These are phyloP conservation scores for Beauveria sp. DNA, from an alignment of 2,329 filamentous ascomycete genomes.

Conservation along the genomic window DNA sequence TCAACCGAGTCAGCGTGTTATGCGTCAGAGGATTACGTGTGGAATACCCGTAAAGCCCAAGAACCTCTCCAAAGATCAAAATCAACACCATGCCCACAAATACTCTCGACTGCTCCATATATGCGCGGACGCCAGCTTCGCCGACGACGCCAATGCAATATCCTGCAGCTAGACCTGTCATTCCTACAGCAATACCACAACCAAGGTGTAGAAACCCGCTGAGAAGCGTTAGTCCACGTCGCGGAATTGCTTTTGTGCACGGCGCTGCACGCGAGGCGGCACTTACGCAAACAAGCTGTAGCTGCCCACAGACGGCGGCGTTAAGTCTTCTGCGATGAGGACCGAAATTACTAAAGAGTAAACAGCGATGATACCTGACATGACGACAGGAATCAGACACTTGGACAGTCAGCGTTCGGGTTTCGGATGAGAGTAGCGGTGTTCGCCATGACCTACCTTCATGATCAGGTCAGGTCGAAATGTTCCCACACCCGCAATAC, in stretches of 20 bases:
- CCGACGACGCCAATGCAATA: constrained; percentile 96
- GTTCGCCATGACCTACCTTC: constrained; percentile 53
- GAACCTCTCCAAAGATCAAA: constrained; percentile 94
- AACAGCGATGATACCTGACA: constrained; percentile 98
- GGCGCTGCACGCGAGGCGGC: background rate
- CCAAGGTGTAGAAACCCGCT: constrained; percentile 91
- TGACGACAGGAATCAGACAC: constrained; percentile 85
- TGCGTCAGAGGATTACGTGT: background rate
- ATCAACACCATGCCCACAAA: constrained; percentile 99
- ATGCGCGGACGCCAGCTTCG: constrained; percentile 86
- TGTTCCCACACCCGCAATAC: constrained; percentile 77
- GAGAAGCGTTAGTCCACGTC: constrained; percentile 16
- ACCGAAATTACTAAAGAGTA: constrained; percentile 96
- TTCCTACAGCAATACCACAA: constrained; percentile 81
- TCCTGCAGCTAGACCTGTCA: constrained; percentile 87
- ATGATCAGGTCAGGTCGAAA: constrained; percentile 84
- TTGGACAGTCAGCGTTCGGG: constrained; percentile 24
- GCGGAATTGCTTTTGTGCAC: background rate
- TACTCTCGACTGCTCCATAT: constrained; percentile 92
- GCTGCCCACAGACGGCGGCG: constrained; percentile 54
- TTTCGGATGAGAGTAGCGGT: background rate
- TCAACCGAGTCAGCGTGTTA: background rate
- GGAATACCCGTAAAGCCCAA: constrained; percentile 89
- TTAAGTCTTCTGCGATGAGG: constrained; percentile 85
- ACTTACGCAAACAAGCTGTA: constrained; percentile 81